Evolutionary conservation across 257 asterid genomes (phyloP), one percentile per base, ranked within the genome.

Genomic region (Paraleonurus japonicus): DNA sequence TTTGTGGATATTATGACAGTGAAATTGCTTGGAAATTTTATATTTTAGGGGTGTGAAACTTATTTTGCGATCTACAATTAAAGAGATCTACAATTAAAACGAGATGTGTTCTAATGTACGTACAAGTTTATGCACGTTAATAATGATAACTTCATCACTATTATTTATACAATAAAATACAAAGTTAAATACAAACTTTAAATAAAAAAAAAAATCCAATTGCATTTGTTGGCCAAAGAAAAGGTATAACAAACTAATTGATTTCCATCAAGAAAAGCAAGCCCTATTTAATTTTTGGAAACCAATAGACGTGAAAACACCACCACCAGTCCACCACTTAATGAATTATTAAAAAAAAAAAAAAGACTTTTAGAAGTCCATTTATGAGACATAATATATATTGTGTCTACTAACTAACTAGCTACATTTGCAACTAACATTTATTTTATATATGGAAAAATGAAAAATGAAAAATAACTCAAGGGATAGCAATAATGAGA

Each of bases 381-480:
- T 61, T 65, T 16, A 7, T 61, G 32, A 69, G 67, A 47, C 54
- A 47, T n/a, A 45, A 45, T 45, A 45, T 43, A 45, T 58, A 70
- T 58, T 65, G 20, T 48, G 1, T 48, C 41, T 15, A 47, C 77
- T 35, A 45, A 65, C 51, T 65, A 71, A 39, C 68, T 65, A 71
- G 28, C 68, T 12, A 47, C 7, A 59, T 33, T 30, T 27, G 22
- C 69, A 60, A 50, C 55, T 16, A 26, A 24, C 67, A 22, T 4
- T 65, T 15, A 48, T 17, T 17, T 45, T 24, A 3, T 32, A 16
- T 28, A 4, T 2, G 16, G 10, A 3, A 4, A 1, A 43, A 22
- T 22, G n/a, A 54, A 6, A 41, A 43, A 43, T 12, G 17, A 7
- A 41, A 26, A 53, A 61, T 19, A 20, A 30, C 10, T 7, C 11